phyloP scores from a whole-genome alignment of 768 basidiomycete species.

The Calocybe cyanea region DNA sequence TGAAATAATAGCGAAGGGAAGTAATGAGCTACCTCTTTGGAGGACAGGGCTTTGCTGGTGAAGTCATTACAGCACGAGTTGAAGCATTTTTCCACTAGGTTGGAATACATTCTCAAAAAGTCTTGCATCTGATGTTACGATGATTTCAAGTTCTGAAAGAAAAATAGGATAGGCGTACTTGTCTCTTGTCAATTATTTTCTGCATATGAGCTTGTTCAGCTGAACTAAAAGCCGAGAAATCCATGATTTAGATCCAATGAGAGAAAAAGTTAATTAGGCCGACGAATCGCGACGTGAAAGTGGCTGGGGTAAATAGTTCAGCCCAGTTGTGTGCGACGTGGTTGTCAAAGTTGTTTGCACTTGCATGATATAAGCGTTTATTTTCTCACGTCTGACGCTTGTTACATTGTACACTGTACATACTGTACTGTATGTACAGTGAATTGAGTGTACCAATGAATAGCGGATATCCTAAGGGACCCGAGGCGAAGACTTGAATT shows the following conservation, averaged over 20 bases:
- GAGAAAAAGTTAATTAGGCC: constrained; percentile 10
- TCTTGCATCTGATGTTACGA: constrained; percentile 82
- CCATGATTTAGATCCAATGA: constrained; percentile 50
- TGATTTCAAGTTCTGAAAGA: constrained; percentile 2
- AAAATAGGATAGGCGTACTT: constrained; percentile 47
- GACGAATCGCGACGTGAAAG: too few species aligned
- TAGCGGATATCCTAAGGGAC: too few species aligned
- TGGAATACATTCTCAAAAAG: constrained; percentile 92
- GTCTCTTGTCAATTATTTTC: constrained; percentile 92
- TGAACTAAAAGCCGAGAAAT: constrained; percentile 84
- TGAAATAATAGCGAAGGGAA: not conserved
- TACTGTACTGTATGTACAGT: too few species aligned
- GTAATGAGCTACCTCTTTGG: constrained; percentile 80
- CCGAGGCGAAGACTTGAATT: too few species aligned
- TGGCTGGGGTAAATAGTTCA: too few species aligned
- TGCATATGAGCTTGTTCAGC: constrained; percentile 97
- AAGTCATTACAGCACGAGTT: constrained; percentile 94
- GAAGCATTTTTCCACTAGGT: constrained; percentile 95
- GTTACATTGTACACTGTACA: too few species aligned
- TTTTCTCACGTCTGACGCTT: too few species aligned
- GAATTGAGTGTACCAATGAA: too few species aligned
- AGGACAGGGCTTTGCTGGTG: constrained; percentile 88
- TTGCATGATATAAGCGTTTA: too few species aligned
- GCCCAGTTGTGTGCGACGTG: too few species aligned
- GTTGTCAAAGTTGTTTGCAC: too few species aligned